These are phyloP conservation scores for Tubosaeta sp. DNA, from an alignment of 768 basidiomycete genomes.

Conservation along the genomic window DNA sequence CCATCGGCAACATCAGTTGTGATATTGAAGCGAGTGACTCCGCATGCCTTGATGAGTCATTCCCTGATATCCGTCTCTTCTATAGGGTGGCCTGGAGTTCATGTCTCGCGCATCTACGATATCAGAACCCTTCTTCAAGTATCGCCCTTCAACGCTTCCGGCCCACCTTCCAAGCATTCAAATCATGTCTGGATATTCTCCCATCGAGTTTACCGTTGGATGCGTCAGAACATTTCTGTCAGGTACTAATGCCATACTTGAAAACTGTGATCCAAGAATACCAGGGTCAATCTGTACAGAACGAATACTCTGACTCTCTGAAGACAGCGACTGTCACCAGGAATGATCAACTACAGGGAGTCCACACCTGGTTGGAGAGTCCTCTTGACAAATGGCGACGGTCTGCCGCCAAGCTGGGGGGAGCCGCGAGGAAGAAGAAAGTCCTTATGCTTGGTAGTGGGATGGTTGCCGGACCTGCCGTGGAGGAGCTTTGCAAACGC, in stretches of 20 bases:
- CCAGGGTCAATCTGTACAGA: slow-evolving; percentile 23
- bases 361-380: slow-evolving; percentile 56
- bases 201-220: slow-evolving; percentile 82
- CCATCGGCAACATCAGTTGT: slow-evolving; percentile 85
- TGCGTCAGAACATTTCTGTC: slow-evolving; percentile 74
- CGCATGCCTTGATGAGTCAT: not conserved
- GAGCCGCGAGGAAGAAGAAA: slow-evolving; percentile 45
- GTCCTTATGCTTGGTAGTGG: slow-evolving; percentile 86
- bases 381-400: slow-evolving; percentile 44
- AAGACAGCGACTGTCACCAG: slow-evolving; percentile 67
- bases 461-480: slow-evolving; percentile 92
- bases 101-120: slow-evolving; percentile 74
- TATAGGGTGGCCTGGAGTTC: slow-evolving; percentile 82
- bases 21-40: slow-evolving; percentile 60
- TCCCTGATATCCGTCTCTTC: not conserved
- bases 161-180: slow-evolving; percentile 53
- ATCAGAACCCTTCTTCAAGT: slow-evolving; percentile 64
- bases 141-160: slow-evolving; percentile 39
- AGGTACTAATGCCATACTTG: slow-evolving; percentile 64
- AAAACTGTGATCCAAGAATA: slow-evolving; percentile 47
- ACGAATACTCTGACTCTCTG: slow-evolving; percentile 41
- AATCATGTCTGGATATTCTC: slow-evolving; percentile 89
- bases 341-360: slow-evolving; percentile 48
- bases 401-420: slow-evolving; percentile 3
- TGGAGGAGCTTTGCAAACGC: slow-evolving; percentile 64